Base-by-base conservation (phyloP, 257 asterid genomes). In the Leptodermis oblonga region DNA sequence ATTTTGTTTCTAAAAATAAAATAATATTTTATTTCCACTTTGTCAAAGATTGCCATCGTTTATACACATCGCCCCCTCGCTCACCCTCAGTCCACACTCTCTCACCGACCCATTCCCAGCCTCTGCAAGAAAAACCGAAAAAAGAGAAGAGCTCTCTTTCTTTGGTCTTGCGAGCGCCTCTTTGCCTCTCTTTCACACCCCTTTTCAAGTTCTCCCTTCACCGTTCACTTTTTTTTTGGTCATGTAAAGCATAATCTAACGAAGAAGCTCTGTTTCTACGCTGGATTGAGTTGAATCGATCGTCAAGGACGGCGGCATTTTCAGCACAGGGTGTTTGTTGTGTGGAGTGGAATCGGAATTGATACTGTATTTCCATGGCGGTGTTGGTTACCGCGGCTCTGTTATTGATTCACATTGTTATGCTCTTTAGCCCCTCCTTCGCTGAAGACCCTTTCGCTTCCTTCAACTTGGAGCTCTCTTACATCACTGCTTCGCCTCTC, bases 401-500 rank as follows among this genome's bases (percentile, higher is more conserved):
- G 31, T 49, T 53, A 23, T 65, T 82, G 78, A 25, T 73, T 23
- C 69, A 72, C 77, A 37, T 81, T 77, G 82, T 76, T 66, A 34
- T 84, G 78, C 62, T 85, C 39, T 8, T 81, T 67, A 79, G 82
- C 36, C 66, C 77, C 55, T 78, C 88, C 45, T 87, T 80, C 3
- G 79, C 84, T 20, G 95, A 76, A 2, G 98, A 93, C 78, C 97
- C 96, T 5, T 90, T 73, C 59, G 86, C 82, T 39, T 65, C 72
- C 79, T 82, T 80, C 73, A 84, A 85, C 22, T 83, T 94, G 77
- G 97, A 81, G 66, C 43, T 82, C 70, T 84, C 97, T 7, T 93
- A 90, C 79, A 82, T 85, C 46, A 88, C 90, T 43, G 96, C 78
- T 67, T 89, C 96, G 62, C 99, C 99, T 8, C 90, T 90, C n/a